Evolutionary conservation across 2,329 filamentous ascomycete genomes (phyloP).

Genomic region (Diaporthe sp.): DNA sequence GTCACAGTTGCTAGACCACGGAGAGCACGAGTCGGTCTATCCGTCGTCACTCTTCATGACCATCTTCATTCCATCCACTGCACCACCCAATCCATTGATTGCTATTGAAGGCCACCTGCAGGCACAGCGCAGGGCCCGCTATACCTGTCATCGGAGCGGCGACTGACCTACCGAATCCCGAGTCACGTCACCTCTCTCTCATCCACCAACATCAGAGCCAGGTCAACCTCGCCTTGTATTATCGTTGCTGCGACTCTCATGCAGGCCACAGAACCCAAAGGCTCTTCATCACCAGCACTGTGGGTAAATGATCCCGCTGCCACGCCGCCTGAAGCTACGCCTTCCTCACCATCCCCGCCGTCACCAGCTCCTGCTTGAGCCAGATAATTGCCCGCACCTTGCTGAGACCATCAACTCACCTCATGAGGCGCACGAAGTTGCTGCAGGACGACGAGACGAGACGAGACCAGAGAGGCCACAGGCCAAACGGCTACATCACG

Average conservation of each 20-base stretch:
- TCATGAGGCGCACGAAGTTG: conserved; percentile 5
- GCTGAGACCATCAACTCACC: not conserved
- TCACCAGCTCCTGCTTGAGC: conserved; percentile 19
- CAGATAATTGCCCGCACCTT: not conserved
- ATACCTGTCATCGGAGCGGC: not conserved
- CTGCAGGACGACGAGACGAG: conserved; percentile 11
- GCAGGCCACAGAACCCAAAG: not conserved
- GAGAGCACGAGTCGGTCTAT: not conserved
- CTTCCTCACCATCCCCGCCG: not conserved
- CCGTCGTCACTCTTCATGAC: not conserved
- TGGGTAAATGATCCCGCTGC: not conserved
- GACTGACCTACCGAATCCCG: conserved; percentile 1
- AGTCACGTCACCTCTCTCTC: not conserved
- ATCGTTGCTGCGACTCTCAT: not conserved
- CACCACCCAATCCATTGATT: not conserved
- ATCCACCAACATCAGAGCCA: not conserved
- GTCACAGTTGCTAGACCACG: not conserved
- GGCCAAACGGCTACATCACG: not conserved
- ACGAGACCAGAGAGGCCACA: conserved; percentile 8
- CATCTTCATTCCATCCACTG: not conserved
- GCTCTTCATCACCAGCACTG: not conserved
- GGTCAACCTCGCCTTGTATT: not conserved
- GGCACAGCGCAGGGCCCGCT: not conserved
- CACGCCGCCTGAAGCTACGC: not conserved
- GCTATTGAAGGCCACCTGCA: not conserved